Percentiles rank a stretch among this genome's conserved stretches.
Conservation (phyloP, 1,284 basidiomycete species). For the Phenoliferia sp. region DNA sequence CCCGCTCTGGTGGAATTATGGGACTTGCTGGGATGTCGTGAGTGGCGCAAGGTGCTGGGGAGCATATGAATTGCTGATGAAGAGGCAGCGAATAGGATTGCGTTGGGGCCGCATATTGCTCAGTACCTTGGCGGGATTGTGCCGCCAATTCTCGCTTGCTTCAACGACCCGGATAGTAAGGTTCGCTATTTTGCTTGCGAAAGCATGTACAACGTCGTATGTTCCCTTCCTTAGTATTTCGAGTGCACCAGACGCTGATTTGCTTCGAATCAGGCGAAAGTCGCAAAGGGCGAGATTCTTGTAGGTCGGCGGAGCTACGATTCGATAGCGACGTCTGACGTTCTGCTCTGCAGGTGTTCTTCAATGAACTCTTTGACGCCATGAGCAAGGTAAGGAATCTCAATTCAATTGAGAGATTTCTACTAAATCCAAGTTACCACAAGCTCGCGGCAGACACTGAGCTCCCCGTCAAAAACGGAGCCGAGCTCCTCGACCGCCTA, state of each 20-base stretch:
- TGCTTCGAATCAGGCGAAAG: constrained; percentile 54
- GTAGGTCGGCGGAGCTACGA: constrained; percentile 35
- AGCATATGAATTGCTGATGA: not conserved
- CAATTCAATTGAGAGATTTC: too few relatives aligned
- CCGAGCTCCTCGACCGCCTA: constrained; percentile 92
- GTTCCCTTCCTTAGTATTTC: not conserved
- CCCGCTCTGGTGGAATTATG: constrained; percentile 91
- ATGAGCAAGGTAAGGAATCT: constrained; percentile 73
- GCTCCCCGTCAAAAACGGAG: constrained; percentile 95
- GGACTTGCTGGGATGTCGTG: constrained; percentile 86
- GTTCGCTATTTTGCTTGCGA: constrained; percentile 97
- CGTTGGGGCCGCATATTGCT: constrained; percentile 85
- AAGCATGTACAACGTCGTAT: constrained; percentile 87
- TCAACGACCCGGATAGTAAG: constrained; percentile 88
- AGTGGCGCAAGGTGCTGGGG: not conserved
- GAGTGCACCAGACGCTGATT: not conserved
- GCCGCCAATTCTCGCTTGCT: constrained; percentile 84
- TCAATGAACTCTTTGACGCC: constrained; percentile 97
- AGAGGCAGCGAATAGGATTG: constrained; percentile 52
- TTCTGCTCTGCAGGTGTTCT: constrained; percentile 56
- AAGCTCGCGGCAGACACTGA: constrained; percentile 96
- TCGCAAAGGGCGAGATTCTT: constrained; percentile 93
- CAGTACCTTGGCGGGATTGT: constrained; percentile 92
- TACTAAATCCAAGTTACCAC: too few relatives aligned
- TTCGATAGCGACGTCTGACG: not conserved